These are phyloP conservation scores for Straminergon stramineum DNA, from an alignment of 225 moss, liverwort and hornwort genomes.

Conservation along the genomic window DNA sequence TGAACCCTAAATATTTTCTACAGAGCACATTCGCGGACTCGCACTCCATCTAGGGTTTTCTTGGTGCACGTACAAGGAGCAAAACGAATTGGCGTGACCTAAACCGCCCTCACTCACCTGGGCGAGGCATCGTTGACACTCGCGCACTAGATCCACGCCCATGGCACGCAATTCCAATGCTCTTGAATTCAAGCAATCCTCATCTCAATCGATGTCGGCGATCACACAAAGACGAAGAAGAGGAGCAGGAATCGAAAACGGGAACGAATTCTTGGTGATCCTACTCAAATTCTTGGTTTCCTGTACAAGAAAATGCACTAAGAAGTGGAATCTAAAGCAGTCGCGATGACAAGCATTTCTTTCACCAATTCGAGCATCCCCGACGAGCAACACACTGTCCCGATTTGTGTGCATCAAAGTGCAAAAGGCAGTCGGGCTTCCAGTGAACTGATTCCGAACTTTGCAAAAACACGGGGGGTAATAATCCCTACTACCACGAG, in stretches of 20 bases:
- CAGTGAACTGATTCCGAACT: neutral
- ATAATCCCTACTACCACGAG: neutral
- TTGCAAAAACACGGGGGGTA: neutral
- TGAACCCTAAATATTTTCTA: neutral
- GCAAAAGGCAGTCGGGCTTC: neutral
- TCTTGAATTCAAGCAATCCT: constrained; percentile 6
- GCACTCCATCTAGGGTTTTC: neutral
- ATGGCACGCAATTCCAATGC: neutral
- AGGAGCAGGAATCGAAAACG: neutral
- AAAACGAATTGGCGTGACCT: neutral
- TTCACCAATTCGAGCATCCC: neutral
- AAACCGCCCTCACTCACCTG: constrained; percentile 24
- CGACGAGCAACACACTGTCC: neutral
- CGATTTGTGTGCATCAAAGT: neutral
- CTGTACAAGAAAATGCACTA: neutral
- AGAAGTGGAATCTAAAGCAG: neutral
- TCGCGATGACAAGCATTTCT: neutral
- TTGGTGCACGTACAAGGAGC: neutral
- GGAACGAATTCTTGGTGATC: neutral
- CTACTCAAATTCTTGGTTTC: neutral
- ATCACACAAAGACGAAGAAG: neutral
- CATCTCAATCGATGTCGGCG: neutral
- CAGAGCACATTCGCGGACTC: too few species aligned
- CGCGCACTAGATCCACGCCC: constrained; percentile 68
- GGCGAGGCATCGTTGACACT: constrained; percentile 65